Evolutionary conservation across 371 early-diverging fungal genomes (phyloP).

Genomic region (Mortierella sp.): DNA sequence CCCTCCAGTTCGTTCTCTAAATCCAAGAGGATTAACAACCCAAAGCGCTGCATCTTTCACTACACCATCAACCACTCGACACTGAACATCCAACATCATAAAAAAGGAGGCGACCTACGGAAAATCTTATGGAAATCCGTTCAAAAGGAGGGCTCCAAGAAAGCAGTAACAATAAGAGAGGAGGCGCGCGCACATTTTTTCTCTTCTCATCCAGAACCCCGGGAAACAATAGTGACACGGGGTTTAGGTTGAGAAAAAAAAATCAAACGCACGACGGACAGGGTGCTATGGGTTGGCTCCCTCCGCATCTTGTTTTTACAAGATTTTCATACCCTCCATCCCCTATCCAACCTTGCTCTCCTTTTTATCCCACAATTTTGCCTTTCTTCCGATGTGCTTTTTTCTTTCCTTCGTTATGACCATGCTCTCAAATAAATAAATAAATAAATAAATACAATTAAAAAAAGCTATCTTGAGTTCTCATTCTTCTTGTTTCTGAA

Average conservation of each 20-base stretch:
- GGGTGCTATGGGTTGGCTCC: neutral
- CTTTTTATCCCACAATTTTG: neutral
- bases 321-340: neutral
- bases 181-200: neutral
- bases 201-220: neutral
- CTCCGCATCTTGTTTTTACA: neutral
- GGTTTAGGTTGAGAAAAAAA: neutral
- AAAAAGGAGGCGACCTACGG: neutral
- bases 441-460: neutral
- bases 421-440: neutral
- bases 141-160: neutral
- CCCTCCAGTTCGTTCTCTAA: slow-evolving; percentile 13
- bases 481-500: neutral
- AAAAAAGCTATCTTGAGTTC: neutral
- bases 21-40: neutral
- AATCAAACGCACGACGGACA: neutral
- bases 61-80: neutral
- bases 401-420: neutral
- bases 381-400: neutral
- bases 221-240: neutral
- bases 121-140: neutral
- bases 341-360: neutral
- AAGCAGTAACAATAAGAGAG: neutral
- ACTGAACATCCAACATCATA: neutral
- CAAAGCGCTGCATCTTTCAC: neutral